Base-by-base conservation (phyloP, 495 filamentous ascomycete genomes). In the Clohesyomyces aquaticus region DNA sequence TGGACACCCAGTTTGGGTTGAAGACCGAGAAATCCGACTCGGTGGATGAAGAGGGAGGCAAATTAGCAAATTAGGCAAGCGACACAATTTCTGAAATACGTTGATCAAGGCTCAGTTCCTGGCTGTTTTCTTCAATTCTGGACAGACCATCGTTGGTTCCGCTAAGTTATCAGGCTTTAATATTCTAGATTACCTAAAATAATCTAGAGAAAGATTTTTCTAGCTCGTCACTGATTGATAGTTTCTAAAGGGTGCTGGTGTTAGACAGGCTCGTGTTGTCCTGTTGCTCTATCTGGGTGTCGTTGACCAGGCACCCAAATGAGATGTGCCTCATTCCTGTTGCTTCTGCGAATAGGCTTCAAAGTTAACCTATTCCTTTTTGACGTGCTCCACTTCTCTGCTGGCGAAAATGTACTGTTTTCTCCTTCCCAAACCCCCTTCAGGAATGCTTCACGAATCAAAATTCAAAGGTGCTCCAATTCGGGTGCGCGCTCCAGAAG, bases 221-320 rank as follows among this genome's bases (percentile, higher is more conserved):
- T 41, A 8, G 45, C 45, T 8, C 8, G 45, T 19, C 21, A 19
- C 45, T 19, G 45, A 14, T 10, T 6, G 11, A 48, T 14, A 22
- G 19, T 48, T 48, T 16, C 45, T 48, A 19, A 9, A 19, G 45
- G 45, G 45, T 22, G 45, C 45, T 48, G 45, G 45, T 10, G 21
- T 48, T 19, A 19, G 45, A 16, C 11, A 19, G 45, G 10, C 9
- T 14, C 11, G 10, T 9, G 45, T 48, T 48, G 45, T 19, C 45
- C 11, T 21, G 45, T 8, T 22, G 8, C 45, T 10, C 19, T 22
- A 48, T 19, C 45, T 22, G 19, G 45, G 8, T 48, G 8, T 22
- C 45, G 11, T 48, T 48, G 45, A 48, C 11, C 45, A 48, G 12
- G 45, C 11, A 48, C 45, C 45, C 45, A 48, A 48, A 48, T 48